Percentiles rank a stretch among this genome's conserved stretches.
phyloP scores from a whole-genome alignment of 768 basidiomycete species.

The Lentinula sp. region DNA sequence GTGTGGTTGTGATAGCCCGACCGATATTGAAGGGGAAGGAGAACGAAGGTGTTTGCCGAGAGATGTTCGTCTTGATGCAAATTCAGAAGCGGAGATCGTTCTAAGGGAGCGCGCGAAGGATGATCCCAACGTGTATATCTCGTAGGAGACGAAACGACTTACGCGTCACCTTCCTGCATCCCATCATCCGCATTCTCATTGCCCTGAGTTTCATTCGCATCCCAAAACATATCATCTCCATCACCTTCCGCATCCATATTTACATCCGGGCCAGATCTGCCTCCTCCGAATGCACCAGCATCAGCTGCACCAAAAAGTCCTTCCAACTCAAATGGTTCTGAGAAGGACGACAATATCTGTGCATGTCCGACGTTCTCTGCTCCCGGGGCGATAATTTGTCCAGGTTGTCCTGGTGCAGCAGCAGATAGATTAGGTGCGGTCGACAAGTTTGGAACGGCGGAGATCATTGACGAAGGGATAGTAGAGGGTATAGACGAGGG shows the following conservation, averaged over 20 bases:
- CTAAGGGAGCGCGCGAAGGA: neutral
- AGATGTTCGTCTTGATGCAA: slow-evolving; percentile 13
- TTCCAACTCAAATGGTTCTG: slow-evolving; percentile 73
- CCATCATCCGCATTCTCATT: slow-evolving; percentile 32
- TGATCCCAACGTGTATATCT: neutral
- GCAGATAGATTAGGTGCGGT: slow-evolving; percentile 18
- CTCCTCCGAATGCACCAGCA: slow-evolving; percentile 66
- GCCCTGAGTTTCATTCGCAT: slow-evolving; percentile 32
- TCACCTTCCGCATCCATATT: slow-evolving; percentile 39
- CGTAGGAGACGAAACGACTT: slow-evolving; percentile 14
- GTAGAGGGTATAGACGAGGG: slow-evolving; percentile 66
- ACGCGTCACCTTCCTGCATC: slow-evolving; percentile 22
- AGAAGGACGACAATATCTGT: slow-evolving; percentile 65
- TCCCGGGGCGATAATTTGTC: slow-evolving; percentile 50
- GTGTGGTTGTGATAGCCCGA: slow-evolving; percentile 7
- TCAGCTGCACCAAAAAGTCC: slow-evolving; percentile 81
- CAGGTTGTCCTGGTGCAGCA: slow-evolving; percentile 13
- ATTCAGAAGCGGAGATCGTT: neutral
- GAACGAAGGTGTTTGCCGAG: slow-evolving; percentile 25
- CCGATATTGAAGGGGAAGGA: slow-evolving; percentile 15
- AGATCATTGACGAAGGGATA: neutral
- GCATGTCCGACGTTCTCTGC: slow-evolving; percentile 80
- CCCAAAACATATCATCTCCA: slow-evolving; percentile 32
- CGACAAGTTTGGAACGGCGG: slow-evolving; percentile 1
- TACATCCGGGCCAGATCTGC: slow-evolving; percentile 25